A percentile compares a stretch with the other conserved stretches of the same genome.
These are phyloP conservation scores for Botrytis fabae DNA, from an alignment of 2,329 filamentous ascomycete species.

Conservation along the genomic window DNA sequence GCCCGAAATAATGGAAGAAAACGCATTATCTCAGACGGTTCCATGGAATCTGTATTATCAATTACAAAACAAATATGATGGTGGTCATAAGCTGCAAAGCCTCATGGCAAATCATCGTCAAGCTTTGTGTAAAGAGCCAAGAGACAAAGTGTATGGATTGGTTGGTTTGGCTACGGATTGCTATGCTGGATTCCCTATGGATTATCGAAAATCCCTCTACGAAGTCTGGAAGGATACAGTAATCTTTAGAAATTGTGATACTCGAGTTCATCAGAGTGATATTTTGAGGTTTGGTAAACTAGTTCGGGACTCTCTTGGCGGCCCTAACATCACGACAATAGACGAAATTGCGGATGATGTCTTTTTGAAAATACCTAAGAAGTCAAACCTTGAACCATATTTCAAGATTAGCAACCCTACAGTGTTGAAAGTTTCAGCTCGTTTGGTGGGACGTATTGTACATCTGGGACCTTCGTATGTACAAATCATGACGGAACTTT, in stretches of 20 bases:
- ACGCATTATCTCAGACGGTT: not conserved
- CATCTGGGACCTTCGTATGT: conserved; percentile 23
- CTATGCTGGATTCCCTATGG: conserved; percentile 35
- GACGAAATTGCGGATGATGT: conserved; percentile 9
- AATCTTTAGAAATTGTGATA: conserved; percentile 31
- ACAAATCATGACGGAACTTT: conserved; percentile 19
- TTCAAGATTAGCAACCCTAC: not conserved
- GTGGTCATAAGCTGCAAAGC: conserved; percentile 27
- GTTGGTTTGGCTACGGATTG: conserved; percentile 37
- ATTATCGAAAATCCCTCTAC: conserved; percentile 36
- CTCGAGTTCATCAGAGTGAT: not conserved
- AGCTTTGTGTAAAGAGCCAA: conserved; percentile 37
- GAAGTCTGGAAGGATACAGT: conserved; percentile 40
- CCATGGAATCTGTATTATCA: conserved; percentile 32
- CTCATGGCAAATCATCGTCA: conserved; percentile 34
- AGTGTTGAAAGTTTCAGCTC: conserved; percentile 16
- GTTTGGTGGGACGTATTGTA: conserved; percentile 20
- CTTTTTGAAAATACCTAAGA: not conserved
- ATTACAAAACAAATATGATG: conserved; percentile 24
- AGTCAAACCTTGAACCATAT: not conserved
- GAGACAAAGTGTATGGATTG: conserved; percentile 41
- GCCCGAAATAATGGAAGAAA: not conserved
- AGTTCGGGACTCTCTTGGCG: conserved; percentile 20
- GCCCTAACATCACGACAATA: conserved; percentile 5
- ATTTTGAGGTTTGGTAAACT: conserved; percentile 22